Evolutionary conservation across 768 basidiomycete genomes (phyloP), one percentile per base, ranked within the genome.

Genomic region (Trametes elegans): DNA sequence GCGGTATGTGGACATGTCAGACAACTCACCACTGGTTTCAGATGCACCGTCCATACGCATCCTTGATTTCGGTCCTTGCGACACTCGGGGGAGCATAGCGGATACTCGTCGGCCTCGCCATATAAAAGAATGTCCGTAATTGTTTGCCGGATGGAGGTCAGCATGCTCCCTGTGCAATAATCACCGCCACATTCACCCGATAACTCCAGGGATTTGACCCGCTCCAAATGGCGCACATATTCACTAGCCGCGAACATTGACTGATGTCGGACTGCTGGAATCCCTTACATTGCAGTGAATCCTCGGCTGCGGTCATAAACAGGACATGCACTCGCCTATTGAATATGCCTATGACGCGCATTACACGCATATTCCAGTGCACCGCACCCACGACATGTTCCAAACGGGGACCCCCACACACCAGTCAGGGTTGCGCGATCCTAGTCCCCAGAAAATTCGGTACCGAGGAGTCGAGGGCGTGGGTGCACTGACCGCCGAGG

Each of bases 381-480:
- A n/a, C n/a, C n/a, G n/a, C n/a, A n/a, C n/a, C n/a, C n/a, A n/a
- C n/a, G n/a, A n/a, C n/a, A n/a, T n/a, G n/a, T n/a, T n/a, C n/a
- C n/a, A n/a, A n/a, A n/a, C n/a, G n/a, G n/a, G n/a, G n/a, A n/a
- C n/a, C n/a, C n/a, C n/a, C n/a, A n/a, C n/a, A n/a, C 13, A 16
- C 41, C 5, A 27, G 41, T 23, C 24, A 19, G 43, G 43, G 45
- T 1, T 5, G 29, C 29, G 45, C 31, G 39, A 51, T 32, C 41
- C 42, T 26, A 36, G 40, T 19, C 29, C 23, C 5, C 32, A 41
- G 14, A 10, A n/a, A 46, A 41, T 32, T 57, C 56, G 56, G 56
- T 43, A 52, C 56, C 56, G 56, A 57, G 38, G 19, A 16, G 42
- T 55, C 43, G 49, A 42, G 27, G 31, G 47, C 40, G 49, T 19